These are phyloP conservation scores for Silene coronaria DNA, from an alignment of 179 eudicot species.

Conservation along the genomic window DNA sequence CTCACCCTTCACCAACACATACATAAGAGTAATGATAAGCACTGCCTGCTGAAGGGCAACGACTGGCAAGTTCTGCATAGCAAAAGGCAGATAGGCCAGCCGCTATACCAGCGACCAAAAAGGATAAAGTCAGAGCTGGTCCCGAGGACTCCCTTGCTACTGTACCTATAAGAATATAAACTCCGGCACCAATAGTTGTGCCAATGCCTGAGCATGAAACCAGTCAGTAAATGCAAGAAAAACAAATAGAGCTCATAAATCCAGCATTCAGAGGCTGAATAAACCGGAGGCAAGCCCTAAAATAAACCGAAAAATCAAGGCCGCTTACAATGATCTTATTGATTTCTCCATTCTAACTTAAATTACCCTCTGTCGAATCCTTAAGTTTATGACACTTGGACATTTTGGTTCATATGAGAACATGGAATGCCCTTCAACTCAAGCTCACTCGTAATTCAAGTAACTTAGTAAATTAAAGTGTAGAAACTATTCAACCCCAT, in stretches of 20 bases:
- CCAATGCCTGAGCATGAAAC: slow-evolving; percentile 59
- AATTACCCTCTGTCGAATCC: too few relatives aligned
- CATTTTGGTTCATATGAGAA: neutral
- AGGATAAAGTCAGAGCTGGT: slow-evolving; percentile 77
- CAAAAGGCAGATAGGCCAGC: slow-evolving; percentile 97
- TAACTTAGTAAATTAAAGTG: neutral
- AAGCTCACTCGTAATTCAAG: neutral
- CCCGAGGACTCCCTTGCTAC: slow-evolving; percentile 90
- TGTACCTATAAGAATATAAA: slow-evolving; percentile 87
- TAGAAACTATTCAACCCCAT: neutral
- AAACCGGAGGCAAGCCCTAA: neutral
- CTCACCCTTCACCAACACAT: slow-evolving; percentile 94
- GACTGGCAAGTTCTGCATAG: slow-evolving; percentile 94
- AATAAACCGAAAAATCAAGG: neutral
- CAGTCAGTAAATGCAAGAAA: neutral
- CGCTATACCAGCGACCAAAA: slow-evolving; percentile 83
- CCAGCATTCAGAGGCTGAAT: neutral
- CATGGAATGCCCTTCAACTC: neutral
- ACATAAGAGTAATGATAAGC: slow-evolving; percentile 95
- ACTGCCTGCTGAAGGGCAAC: slow-evolving; percentile 96
- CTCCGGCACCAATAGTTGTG: slow-evolving; percentile 94
- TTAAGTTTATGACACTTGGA: neutral
- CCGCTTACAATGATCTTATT: neutral
- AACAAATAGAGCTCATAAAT: neutral
- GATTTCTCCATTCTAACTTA: neutral